These are phyloP conservation scores for Penicillium sp. DNA, from an alignment of 2,329 filamentous ascomycete species.

Conservation along the genomic window DNA sequence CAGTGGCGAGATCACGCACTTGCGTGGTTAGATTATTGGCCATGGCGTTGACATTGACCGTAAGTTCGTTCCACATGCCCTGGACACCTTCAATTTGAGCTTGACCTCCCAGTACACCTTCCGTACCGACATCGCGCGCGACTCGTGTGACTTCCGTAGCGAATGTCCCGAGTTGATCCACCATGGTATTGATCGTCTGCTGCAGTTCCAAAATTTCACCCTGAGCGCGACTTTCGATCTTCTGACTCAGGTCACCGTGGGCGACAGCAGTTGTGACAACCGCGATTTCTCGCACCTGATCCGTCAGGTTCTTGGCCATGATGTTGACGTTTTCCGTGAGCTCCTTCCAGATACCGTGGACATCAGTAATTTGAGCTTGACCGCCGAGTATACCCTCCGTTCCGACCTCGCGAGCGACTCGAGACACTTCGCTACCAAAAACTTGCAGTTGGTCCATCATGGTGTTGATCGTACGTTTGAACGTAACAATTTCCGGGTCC, in stretches of 20 bases:
- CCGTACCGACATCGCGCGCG: slow-evolving; percentile 80
- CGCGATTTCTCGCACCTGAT: slow-evolving; percentile 84
- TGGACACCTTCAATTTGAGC: slow-evolving; percentile 82
- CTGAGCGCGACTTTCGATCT: slow-evolving; percentile 78
- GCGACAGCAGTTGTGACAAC: slow-evolving; percentile 83
- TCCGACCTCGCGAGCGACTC: slow-evolving; percentile 91
- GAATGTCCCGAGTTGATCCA: slow-evolving; percentile 81
- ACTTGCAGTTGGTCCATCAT: slow-evolving; percentile 99
- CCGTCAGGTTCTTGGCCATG: slow-evolving; percentile 81
- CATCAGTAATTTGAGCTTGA: slow-evolving; percentile 89
- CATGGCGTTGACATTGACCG: slow-evolving; percentile 86
- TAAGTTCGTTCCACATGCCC: slow-evolving; percentile 88
- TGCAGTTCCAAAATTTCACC: slow-evolving; percentile 83
- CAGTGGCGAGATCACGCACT: slow-evolving; percentile 89
- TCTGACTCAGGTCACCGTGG: slow-evolving; percentile 80
- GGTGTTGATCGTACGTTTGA: slow-evolving; percentile 97
- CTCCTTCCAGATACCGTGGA: slow-evolving; percentile 97
- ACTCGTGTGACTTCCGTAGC: slow-evolving; percentile 83
- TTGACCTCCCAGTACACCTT: slow-evolving; percentile 80
- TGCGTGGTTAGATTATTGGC: slow-evolving; percentile 84
- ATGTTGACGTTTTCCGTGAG: slow-evolving; percentile 88
- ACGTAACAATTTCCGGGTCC: slow-evolving; percentile 96
- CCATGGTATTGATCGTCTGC: slow-evolving; percentile 89
- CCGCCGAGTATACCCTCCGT: slow-evolving; percentile 93
- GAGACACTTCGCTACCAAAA: slow-evolving; percentile 94